Conservation (phyloP, 2,329 filamentous ascomycete genomes). For the Venturia pyrina region DNA sequence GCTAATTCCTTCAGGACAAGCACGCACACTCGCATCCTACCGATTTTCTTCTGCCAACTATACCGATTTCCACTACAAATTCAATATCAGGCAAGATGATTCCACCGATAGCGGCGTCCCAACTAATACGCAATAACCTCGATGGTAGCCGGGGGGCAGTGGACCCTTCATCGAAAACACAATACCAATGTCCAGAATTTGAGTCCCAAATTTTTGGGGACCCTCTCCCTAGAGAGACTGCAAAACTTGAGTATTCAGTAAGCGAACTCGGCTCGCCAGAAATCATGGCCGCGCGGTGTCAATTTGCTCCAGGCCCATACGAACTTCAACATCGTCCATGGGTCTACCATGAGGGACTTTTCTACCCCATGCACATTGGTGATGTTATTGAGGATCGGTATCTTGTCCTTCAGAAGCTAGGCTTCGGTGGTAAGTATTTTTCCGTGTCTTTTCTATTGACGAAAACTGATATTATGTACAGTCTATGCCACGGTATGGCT, state of each 20-base stretch:
- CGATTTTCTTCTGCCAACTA: neutral
- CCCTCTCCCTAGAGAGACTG: neutral
- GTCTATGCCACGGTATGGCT: neutral
- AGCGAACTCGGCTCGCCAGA: neutral
- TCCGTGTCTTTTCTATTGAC: neutral
- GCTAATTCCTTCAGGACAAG: neutral
- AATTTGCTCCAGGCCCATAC: neutral
- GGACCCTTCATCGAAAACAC: too few relatives aligned
- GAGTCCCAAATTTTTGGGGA: too few relatives aligned
- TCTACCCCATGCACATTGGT: neutral
- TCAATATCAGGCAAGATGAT: neutral
- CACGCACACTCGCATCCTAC: neutral
- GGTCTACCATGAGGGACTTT: neutral
- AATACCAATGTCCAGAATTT: too few relatives aligned
- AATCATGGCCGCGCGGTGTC: neutral
- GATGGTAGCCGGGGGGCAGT: too few relatives aligned
- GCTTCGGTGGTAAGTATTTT: neutral
- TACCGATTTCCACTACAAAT: neutral
- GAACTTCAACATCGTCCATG: neutral
- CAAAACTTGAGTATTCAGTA: neutral
- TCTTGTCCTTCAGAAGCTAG: neutral
- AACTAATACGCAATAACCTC: too few relatives aligned
- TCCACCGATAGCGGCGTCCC: neutral
- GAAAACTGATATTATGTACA: neutral
- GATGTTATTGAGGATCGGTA: neutral